A percentile compares a stretch with the other conserved stretches of the same genome.
These are phyloP conservation scores for Fomitopsis serialis DNA, from an alignment of 768 basidiomycete species.

Conservation along the genomic window DNA sequence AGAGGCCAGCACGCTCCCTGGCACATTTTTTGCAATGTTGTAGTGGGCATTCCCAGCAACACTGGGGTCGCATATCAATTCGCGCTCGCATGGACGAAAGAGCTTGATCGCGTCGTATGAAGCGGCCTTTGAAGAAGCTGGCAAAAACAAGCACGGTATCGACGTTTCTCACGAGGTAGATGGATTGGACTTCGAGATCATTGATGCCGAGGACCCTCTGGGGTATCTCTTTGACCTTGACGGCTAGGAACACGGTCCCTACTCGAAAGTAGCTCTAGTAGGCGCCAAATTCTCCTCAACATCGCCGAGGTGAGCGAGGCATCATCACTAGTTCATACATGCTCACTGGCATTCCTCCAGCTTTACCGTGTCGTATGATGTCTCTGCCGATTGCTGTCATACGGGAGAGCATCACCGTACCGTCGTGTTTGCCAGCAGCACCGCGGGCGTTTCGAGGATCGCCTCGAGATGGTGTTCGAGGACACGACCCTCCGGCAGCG, in stretches of 20 bases:
- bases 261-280: neutral
- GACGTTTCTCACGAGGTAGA: conserved; percentile 12
- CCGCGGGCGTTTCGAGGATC: conserved; percentile 46
- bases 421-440: conserved; percentile 25
- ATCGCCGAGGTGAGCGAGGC: conserved; percentile 3
- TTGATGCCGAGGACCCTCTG: conserved; percentile 10
- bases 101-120: conserved; percentile 35
- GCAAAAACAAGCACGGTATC: conserved; percentile 51
- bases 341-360: conserved; percentile 2
- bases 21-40: conserved; percentile 19
- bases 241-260: conserved; percentile 7
- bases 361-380: conserved; percentile 6
- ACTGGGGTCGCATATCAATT: conserved; percentile 32
- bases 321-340: neutral
- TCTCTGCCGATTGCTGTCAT: neutral
- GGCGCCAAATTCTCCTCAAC: neutral
- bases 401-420: conserved; percentile 4
- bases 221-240: conserved; percentile 1
- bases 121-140: conserved; percentile 44
- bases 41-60: conserved; percentile 20
- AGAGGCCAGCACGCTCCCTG: conserved; percentile 12
- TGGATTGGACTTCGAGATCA: conserved; percentile 20
- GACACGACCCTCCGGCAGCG: conserved; percentile 26
- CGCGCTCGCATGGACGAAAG: conserved; percentile 29
- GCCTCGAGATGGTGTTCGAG: conserved; percentile 48